phyloP scores from a whole-genome alignment of 2,329 filamentous ascomycete genomes.

The Aschersonia sp. region DNA sequence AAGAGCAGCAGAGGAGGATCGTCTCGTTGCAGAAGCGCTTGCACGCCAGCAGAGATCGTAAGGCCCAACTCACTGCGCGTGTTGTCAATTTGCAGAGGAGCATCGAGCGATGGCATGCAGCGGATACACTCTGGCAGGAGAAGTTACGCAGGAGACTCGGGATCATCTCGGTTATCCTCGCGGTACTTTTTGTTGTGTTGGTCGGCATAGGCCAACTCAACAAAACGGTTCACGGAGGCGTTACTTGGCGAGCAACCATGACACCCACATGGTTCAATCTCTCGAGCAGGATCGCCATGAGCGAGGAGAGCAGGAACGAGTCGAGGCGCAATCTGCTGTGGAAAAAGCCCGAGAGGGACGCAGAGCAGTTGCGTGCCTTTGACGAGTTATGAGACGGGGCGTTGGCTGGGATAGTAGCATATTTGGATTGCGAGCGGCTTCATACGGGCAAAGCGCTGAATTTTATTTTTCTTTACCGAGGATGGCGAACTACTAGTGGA shows the following conservation, averaged over 20 bases:
- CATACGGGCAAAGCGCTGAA: no score
- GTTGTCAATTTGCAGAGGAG: slow-evolving; percentile 48
- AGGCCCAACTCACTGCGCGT: slow-evolving; percentile 43
- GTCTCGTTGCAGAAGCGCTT: slow-evolving; percentile 47
- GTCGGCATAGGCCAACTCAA: slow-evolving; percentile 13
- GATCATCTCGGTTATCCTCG: slow-evolving; percentile 37
- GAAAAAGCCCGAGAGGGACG: slow-evolving; percentile 13
- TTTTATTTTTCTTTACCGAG: no score
- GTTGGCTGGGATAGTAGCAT: no score
- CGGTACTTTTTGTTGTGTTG: slow-evolving; percentile 29
- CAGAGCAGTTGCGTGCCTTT: slow-evolving; percentile 26
- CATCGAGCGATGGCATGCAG: slow-evolving; percentile 53
- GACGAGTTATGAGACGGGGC: slow-evolving; percentile 26
- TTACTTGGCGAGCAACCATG: slow-evolving; percentile 1
- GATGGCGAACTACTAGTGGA: no score
- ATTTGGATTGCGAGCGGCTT: no score
- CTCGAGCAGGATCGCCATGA: slow-evolving; percentile 3
- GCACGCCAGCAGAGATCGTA: slow-evolving; percentile 40
- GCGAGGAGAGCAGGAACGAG: slow-evolving; percentile 7
- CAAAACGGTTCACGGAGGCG: background rate
- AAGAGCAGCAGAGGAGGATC: slow-evolving; percentile 50
- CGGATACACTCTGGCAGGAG: slow-evolving; percentile 54
- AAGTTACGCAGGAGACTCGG: slow-evolving; percentile 49
- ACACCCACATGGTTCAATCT: slow-evolving; percentile 4
- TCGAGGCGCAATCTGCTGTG: slow-evolving; percentile 10